These are phyloP conservation scores for Cladobotryum protrusum DNA, from an alignment of 2,329 filamentous ascomycete species.

Conservation along the genomic window DNA sequence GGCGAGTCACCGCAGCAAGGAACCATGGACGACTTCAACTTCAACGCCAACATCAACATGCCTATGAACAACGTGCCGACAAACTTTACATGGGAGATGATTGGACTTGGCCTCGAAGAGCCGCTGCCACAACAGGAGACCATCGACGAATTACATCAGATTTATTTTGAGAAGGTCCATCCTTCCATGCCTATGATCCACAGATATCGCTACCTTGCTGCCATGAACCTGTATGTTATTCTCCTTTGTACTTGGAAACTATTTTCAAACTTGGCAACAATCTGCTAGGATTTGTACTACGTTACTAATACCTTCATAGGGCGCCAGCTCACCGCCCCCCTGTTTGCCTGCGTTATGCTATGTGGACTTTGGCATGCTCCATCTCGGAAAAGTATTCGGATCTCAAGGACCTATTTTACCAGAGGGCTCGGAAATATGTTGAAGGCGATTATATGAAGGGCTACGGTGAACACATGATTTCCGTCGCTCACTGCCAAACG, in stretches of 20 bases:
- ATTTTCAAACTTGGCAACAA: not conserved
- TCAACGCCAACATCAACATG: constrained; percentile 44
- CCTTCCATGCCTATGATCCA: constrained; percentile 85
- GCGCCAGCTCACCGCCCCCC: constrained; percentile 81
- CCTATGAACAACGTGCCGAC: constrained; percentile 44
- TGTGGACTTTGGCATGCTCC: constrained; percentile 91
- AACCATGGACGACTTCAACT: constrained; percentile 52
- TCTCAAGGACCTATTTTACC: constrained; percentile 84
- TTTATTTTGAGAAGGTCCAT: constrained; percentile 89
- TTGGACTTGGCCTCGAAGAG: constrained; percentile 53
- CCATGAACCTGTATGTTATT: constrained; percentile 66
- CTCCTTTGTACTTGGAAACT: not conserved
- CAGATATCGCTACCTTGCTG: constrained; percentile 76
- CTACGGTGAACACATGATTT: constrained; percentile 83
- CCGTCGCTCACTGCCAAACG: constrained; percentile 77
- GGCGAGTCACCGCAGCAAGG: constrained; percentile 46
- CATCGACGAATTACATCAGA: constrained; percentile 80
- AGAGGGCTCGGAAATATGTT: constrained; percentile 80
- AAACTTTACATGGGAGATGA: constrained; percentile 74
- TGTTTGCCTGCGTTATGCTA: constrained; percentile 82
- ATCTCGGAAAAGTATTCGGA: constrained; percentile 74
- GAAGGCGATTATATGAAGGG: constrained; percentile 88
- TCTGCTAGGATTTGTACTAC: not conserved
- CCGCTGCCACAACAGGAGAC: constrained; percentile 53
- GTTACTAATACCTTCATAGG: constrained; percentile 28